Evolutionary conservation across 1,139 yeast genomes (phyloP).

Genomic region (Geotrichum aggregatum): DNA sequence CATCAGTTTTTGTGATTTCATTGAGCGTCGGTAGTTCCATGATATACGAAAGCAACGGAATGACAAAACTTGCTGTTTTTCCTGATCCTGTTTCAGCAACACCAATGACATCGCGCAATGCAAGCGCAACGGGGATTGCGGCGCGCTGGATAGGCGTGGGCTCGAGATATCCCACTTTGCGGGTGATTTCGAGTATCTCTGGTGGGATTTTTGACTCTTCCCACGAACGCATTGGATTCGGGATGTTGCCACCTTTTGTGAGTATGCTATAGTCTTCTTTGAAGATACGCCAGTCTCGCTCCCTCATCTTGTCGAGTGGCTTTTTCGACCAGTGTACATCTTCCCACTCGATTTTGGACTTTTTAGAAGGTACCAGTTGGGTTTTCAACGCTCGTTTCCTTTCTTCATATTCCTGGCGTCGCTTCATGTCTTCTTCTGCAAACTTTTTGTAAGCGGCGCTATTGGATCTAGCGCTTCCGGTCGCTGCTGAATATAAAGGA

Average conservation of each 20-base stretch:
- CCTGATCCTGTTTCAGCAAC: slow-evolving; percentile 98
- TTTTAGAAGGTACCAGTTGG: slow-evolving; percentile 20
- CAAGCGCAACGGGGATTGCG: slow-evolving; percentile 69
- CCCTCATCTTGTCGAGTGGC: slow-evolving; percentile 57
- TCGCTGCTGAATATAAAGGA: slow-evolving; percentile 40
- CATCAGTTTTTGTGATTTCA: slow-evolving; percentile 45
- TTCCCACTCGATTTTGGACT: slow-evolving; percentile 26
- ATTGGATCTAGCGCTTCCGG: not conserved
- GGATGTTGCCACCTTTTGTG: slow-evolving; percentile 51
- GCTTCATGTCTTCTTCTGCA: slow-evolving; percentile 32
- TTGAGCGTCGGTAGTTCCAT: slow-evolving; percentile 45
- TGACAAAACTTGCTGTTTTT: slow-evolving; percentile 76
- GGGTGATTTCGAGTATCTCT: slow-evolving; percentile 42
- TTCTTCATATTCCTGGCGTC: slow-evolving; percentile 25
- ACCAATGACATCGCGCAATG: slow-evolving; percentile 67
- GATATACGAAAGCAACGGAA: slow-evolving; percentile 67
- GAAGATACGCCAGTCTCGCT: slow-evolving; percentile 86
- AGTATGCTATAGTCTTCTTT: slow-evolving; percentile 71
- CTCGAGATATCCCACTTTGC: slow-evolving; percentile 46
- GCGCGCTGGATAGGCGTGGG: slow-evolving; percentile 94
- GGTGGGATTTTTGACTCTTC: slow-evolving; percentile 52
- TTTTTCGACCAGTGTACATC: slow-evolving; percentile 71
- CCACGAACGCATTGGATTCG: slow-evolving; percentile 73
- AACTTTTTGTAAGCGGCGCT: slow-evolving; percentile 28
- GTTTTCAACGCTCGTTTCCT: slow-evolving; percentile 17